Evolutionary conservation across 2,329 filamentous ascomycete species (phyloP), one percentile per base, ranked within the genome.

Genomic region (Aquanectria penicillioides): DNA sequence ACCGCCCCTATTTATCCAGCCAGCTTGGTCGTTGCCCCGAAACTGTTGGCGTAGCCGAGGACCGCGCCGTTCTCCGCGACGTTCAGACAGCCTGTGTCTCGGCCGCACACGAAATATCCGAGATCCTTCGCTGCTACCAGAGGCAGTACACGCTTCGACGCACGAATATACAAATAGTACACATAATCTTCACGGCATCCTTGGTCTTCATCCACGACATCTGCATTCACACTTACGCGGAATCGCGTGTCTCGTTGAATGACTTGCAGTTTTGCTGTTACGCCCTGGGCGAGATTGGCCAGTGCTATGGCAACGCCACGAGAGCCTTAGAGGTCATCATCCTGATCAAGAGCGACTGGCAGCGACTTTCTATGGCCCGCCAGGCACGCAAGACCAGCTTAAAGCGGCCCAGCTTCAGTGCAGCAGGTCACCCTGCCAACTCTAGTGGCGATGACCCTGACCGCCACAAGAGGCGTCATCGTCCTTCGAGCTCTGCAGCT

Each of bases 241-340:
- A 64, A 18, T 25, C 52, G 10, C 15, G 57, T 2, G 8, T n/a
- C 11, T 58, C 57, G 3, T 50, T 61, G 2, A 43, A 22, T 2
- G 55, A 67, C 40, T 53, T 68, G 11, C 63, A 64, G 18, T 28
- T 63, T 13, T 66, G 67, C 55, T 67, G 64, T 38, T 59, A 63
- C 36, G 50, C 66, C 3, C 38, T 69, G 2, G 64, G 64, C 1
- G 66, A 67, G 33, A 57, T 65, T 33, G 61, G 63, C 1, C 53
- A 51, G 12, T 53, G 51, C 20, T 65, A 50, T 28, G 61, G 60
- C 3, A 65, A 64, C 23, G 63, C 63, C 18, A 63, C 57, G 2
- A 8, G 63, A 26, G 60, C 63, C 2, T 26, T 65, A 4, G 63
- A 65, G 33, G 61, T 65, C 15, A 41, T 65, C 11, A 63, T 64